Conservation (phyloP, 2,329 filamentous ascomycete species). For the Xylaria arbuscula region DNA sequence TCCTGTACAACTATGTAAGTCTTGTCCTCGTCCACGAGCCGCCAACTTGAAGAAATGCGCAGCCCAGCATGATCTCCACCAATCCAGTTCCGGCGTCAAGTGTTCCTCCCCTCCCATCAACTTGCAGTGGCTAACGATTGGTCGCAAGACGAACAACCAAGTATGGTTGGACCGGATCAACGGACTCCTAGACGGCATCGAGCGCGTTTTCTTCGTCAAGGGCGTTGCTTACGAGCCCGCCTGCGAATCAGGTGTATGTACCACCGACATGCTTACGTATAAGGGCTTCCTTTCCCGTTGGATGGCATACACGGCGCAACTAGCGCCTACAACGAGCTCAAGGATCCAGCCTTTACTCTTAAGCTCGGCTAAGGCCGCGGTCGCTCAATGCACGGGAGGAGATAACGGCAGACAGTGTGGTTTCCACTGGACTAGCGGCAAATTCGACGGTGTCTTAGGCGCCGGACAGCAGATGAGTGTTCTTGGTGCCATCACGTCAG, state of each 20-base stretch:
- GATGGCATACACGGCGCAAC: conserved; percentile 54
- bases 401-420: conserved; percentile 59
- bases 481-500: conserved; percentile 58
- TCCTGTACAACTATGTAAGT: conserved; percentile 57
- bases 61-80: not conserved
- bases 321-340: conserved; percentile 52
- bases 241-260: conserved; percentile 64
- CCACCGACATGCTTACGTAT: conserved; percentile 66
- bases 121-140: conserved; percentile 7
- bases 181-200: conserved; percentile 59
- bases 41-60: not conserved
- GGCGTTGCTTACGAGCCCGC: conserved; percentile 63
- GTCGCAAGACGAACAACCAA: conserved; percentile 43
- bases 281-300: conserved; percentile 69
- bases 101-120: not conserved
- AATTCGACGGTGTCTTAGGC: conserved; percentile 59
- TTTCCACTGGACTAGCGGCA: conserved; percentile 59
- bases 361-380: conserved; percentile 55
- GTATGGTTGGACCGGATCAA: conserved; percentile 60
- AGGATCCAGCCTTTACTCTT: conserved; percentile 53
- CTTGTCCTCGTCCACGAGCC: not conserved
- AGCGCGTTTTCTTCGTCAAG: conserved; percentile 62
- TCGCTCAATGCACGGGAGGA: conserved; percentile 50
- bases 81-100: not conserved
- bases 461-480: conserved; percentile 64